Evolutionary conservation across 83 land plant genomes (phyloP).

Genomic region (Diphasiastrum complanatum): DNA sequence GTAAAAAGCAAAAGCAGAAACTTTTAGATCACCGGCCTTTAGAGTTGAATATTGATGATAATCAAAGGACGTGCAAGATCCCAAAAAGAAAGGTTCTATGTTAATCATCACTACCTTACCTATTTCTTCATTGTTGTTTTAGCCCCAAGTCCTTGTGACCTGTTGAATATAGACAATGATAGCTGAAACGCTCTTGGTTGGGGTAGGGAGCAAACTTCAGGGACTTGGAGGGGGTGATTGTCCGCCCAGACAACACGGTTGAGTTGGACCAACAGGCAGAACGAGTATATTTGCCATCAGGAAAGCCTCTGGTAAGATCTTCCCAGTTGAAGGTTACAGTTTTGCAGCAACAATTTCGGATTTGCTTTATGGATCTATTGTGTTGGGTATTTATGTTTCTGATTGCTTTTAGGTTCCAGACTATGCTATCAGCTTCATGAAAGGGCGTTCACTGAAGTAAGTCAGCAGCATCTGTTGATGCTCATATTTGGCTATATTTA

Average conservation of each 20-base stretch:
- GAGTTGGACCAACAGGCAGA: slow-evolving; percentile 42
- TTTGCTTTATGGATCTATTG: neutral
- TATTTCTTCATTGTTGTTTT: neutral
- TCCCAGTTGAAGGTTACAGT: neutral
- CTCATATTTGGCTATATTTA: neutral
- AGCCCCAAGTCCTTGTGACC: too few relatives aligned
- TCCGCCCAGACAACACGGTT: slow-evolving; percentile 49
- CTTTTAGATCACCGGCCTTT: slow-evolving; percentile 78
- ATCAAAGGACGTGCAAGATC: slow-evolving; percentile 54
- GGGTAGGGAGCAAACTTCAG: slow-evolving; percentile 87
- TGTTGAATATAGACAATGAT: neutral
- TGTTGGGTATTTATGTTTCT: neutral
- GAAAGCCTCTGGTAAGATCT: slow-evolving; percentile 66
- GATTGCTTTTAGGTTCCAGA: slow-evolving; percentile 65
- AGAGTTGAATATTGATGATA: slow-evolving; percentile 55
- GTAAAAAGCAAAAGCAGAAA: slow-evolving; percentile 22
- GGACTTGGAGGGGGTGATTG: slow-evolving; percentile 64
- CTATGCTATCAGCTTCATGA: slow-evolving; percentile 72
- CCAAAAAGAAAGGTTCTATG: slow-evolving; percentile 62
- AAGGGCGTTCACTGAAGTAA: slow-evolving; percentile 81
- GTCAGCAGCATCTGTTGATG: too few relatives aligned
- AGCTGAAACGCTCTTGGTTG: neutral
- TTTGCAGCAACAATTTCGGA: neutral
- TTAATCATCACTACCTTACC: neutral
- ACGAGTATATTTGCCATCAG: slow-evolving; percentile 57